Base-by-base conservation (phyloP, 1,284 basidiomycete species). In the Coniophora puteana region DNA sequence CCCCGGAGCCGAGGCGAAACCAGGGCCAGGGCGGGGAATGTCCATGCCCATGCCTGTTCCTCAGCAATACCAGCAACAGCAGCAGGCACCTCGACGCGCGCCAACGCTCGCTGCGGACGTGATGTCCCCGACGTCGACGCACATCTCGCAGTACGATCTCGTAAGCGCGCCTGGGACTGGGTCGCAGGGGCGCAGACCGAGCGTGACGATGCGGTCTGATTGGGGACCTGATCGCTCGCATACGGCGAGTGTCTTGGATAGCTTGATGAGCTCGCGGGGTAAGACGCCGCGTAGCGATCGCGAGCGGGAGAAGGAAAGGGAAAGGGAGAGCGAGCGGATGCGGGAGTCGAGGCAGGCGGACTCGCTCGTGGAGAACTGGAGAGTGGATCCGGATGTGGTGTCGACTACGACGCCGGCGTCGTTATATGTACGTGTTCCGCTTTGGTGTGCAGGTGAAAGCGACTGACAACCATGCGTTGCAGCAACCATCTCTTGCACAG, bases 121-220 rank as follows among this genome's bases (percentile, higher is more conserved):
- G 24, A 62, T 59, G 2, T 54, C 45, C 4, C 48, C 56, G 11
- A 18, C 31, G 5, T 59, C 58, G 4, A 59, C 56, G 2, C 55
- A 57, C 21, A 41, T 59, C 14, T 63, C 58, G 5, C 58, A 59
- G 32, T 61, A 59, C 23, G 61, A 62, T 34, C 23, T 60, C 1
- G 51, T 63, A n/a, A 39, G 42, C 8, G 47, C 47, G 2, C 47
- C 47, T 2, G 59, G 46, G 18, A 52, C 57, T 20, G 49, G 54
- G 11, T 47, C 28, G 10, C 30, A 56, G 4, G 45, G 43, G 10
- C n/a, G n/a, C n/a, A n/a, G n/a, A n/a, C n/a, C n/a, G n/a, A n/a
- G n/a, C n/a, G n/a, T n/a, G n/a, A n/a, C n/a, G n/a, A n/a, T n/a
- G n/a, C n/a, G n/a, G n/a, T n/a, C n/a, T n/a, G n/a, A n/a, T n/a